Evolutionary conservation across 768 basidiomycete species (phyloP), one percentile per base, ranked within the genome.

Genomic region (Sarcomyxa edulis): DNA sequence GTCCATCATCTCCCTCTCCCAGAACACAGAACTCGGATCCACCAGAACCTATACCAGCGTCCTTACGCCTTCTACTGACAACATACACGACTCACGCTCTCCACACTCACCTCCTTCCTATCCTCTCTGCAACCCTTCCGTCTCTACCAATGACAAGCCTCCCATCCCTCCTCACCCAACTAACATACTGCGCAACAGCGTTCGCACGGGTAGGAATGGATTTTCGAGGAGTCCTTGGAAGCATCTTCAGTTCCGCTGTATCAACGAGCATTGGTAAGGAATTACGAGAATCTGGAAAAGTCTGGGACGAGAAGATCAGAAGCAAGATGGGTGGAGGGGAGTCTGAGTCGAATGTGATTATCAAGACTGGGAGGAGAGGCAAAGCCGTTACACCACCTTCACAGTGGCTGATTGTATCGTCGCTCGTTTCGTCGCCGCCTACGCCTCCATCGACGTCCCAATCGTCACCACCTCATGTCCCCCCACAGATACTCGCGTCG

Each of bases 141-240:
- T 73, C 69, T 7, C 68, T 80, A 14, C 64, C 80, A 21, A 66
- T 82, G 10, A 52, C 84, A 14, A 65, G 87, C 16, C 71, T 95
- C 47, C 73, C 90, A 15, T 80, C 94, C 24, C 71, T 93, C 29
- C 77, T 96, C 42, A 95, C 93, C 0, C 95, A 98, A 51, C 74
- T 98, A 31, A 85, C 87, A 9, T 97, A 98, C 60, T 96, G 94
- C 55, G 81, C 92, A 6, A 78, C 81, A 12, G 92, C 93, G 1
- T 96, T 96, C 52, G 73, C 89, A 0, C 79, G 93, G n/a, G 74
- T 95, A 11, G 95, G 95, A 0, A 71, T 95, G 50, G 94, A 96
- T 55, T 98, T 99, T 59, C 76, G 82, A 22, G 60, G 70, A 0
- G 60, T 84, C 12, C 63, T 96, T 21, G 72, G 72, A 3, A 69